phyloP scores from a whole-genome alignment of 2,329 filamentous ascomycete genomes.

The Aspergillus novofumigatus region DNA sequence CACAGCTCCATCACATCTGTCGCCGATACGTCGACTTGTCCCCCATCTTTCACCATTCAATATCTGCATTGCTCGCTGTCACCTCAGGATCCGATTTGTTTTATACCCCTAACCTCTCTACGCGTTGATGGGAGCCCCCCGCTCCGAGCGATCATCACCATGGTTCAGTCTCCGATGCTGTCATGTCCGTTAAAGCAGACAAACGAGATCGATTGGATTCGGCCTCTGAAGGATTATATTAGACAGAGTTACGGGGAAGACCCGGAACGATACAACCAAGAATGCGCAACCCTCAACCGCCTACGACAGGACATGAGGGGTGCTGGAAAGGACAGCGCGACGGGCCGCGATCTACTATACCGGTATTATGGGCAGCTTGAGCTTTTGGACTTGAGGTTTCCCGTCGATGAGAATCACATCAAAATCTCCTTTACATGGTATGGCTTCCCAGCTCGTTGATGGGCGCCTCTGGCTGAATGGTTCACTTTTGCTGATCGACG shows the following conservation, averaged over 20 bases:
- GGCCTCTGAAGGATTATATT: slow-evolving; percentile 89
- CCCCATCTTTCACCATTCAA: slow-evolving; percentile 8
- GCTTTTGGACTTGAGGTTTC: slow-evolving; percentile 87
- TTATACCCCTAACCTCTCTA: not conserved
- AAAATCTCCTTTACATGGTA: slow-evolving; percentile 99
- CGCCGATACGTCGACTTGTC: not conserved
- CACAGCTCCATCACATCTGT: not conserved
- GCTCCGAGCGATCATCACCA: slow-evolving; percentile 42
- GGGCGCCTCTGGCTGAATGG: not conserved
- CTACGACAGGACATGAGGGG: slow-evolving; percentile 97
- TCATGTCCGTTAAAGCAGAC: slow-evolving; percentile 88
- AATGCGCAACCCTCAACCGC: slow-evolving; percentile 90
- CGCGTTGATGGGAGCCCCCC: slow-evolving; percentile 32
- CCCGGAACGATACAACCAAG: slow-evolving; percentile 90
- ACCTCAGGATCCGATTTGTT: not conserved
- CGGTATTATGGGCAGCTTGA: slow-evolving; percentile 97
- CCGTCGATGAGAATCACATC: slow-evolving; percentile 97
- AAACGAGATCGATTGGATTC: slow-evolving; percentile 97
- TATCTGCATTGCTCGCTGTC: not conserved
- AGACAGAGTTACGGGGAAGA: slow-evolving; percentile 92
- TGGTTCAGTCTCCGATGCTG: slow-evolving; percentile 91
- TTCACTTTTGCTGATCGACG: slow-evolving; percentile 3
- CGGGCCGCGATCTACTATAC: slow-evolving; percentile 88
- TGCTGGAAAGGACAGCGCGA: slow-evolving; percentile 91
- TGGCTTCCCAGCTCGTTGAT: slow-evolving; percentile 12